These are phyloP conservation scores for Paramecium bursaria DNA, from an alignment of 73 alveolate genomes.

Conservation along the genomic window DNA sequence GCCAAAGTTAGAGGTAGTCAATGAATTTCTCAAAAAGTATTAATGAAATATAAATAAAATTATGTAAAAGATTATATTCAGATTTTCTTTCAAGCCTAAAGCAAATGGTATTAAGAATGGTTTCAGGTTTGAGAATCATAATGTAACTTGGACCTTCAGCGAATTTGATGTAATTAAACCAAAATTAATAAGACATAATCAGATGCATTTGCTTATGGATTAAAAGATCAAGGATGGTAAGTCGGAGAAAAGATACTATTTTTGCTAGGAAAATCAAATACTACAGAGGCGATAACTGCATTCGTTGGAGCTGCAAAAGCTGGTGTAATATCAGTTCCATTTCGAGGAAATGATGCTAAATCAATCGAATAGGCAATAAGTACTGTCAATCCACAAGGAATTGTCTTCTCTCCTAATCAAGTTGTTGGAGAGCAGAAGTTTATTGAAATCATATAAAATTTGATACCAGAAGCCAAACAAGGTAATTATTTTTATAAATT, in stretches of 20 bases:
- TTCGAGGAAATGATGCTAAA: slow-evolving; percentile 45
- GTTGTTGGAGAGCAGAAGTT: slow-evolving; percentile 43
- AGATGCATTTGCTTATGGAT: slow-evolving; percentile 71
- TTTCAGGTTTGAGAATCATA: slow-evolving; percentile 66
- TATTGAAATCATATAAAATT: slow-evolving; percentile 43
- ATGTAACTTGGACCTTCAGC: slow-evolving; percentile 69
- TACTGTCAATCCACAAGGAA: slow-evolving; percentile 63
- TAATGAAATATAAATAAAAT: slow-evolving; percentile 24
- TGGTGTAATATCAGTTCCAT: slow-evolving; percentile 68
- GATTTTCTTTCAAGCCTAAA: too few species aligned
- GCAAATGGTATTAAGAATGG: slow-evolving; percentile 66
- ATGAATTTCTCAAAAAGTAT: slow-evolving; percentile 2
- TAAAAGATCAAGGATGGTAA: slow-evolving; percentile 68
- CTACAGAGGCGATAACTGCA: slow-evolving; percentile 66
- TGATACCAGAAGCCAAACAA: slow-evolving; percentile 59
- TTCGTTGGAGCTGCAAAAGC: slow-evolving; percentile 71
- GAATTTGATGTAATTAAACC: slow-evolving; percentile 62
- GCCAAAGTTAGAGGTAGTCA: slow-evolving; percentile 66
- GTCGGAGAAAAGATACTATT: slow-evolving; percentile 67
- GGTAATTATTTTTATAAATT: slow-evolving; percentile 11
- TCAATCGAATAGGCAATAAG: slow-evolving; percentile 64
- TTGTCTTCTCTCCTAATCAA: slow-evolving; percentile 63
- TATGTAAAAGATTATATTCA: slow-evolving; percentile 1
- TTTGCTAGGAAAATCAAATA: slow-evolving; percentile 61
- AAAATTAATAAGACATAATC: slow-evolving; percentile 52